Conservation (phyloP, 2,329 filamentous ascomycete species). For the Tolypocladium paradoxum region DNA sequence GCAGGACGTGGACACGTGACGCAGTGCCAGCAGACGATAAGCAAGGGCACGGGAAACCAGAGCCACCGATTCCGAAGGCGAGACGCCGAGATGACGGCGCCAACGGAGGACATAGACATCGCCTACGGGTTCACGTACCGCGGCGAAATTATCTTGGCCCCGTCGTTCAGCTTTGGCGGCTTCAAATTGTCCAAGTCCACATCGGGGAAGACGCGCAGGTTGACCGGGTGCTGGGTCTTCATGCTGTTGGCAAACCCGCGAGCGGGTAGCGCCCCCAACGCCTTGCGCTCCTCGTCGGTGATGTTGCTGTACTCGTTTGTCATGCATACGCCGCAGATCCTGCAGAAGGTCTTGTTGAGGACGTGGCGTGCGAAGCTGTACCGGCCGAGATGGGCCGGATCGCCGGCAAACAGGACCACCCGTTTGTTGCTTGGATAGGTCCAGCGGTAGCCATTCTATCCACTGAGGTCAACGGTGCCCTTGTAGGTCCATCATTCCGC, state of each 20-base stretch:
- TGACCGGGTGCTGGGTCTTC: conserved; percentile 20
- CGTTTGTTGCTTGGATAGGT: conserved; percentile 28
- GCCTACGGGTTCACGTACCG: no score
- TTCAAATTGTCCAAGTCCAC: conserved; percentile 21
- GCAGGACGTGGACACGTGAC: no score
- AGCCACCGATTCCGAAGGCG: no score
- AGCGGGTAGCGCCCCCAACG: no score
- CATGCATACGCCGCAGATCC: conserved; percentile 33
- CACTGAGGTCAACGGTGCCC: neutral
- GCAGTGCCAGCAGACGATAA: no score
- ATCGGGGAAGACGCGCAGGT: conserved; percentile 26
- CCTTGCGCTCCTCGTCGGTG: no score
- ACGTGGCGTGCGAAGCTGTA: conserved; percentile 25
- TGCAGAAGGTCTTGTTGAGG: conserved; percentile 35
- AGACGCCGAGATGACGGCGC: no score
- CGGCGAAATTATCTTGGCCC: no score
- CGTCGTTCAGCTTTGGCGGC: conserved; percentile 11
- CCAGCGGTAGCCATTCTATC: conserved; percentile 33
- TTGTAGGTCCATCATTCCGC: no score
- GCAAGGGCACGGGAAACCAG: no score
- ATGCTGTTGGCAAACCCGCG: conserved; percentile 9
- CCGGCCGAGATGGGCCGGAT: conserved; percentile 23
- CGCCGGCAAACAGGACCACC: conserved; percentile 27
- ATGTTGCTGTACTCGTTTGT: conserved; percentile 20
- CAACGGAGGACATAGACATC: no score